These are phyloP conservation scores for Pythium chondricola DNA, from an alignment of 352 stramenopile genomes.

Conservation along the genomic window DNA sequence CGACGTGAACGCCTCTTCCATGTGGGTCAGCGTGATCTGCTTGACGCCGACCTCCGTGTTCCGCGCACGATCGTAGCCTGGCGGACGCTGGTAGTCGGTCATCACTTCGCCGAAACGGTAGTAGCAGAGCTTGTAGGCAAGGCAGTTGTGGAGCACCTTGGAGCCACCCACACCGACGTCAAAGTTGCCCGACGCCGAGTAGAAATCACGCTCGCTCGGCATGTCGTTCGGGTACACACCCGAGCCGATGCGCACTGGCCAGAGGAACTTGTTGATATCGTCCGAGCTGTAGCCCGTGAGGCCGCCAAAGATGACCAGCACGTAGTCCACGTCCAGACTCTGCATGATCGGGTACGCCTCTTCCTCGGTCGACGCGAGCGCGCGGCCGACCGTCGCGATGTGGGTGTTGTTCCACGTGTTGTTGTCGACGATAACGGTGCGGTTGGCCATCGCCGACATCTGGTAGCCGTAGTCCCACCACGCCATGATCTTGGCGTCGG, in stretches of 20 bases:
- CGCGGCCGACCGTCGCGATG: constrained; percentile 90
- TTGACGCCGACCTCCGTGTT: constrained; percentile 88
- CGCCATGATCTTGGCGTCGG: constrained; percentile 57
- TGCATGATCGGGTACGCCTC: constrained; percentile 61
- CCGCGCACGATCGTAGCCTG: constrained; percentile 83
- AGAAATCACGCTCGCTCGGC: constrained; percentile 83
- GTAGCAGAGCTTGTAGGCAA: constrained; percentile 93
- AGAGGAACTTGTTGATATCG: constrained; percentile 92
- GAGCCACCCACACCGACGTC: constrained; percentile 77
- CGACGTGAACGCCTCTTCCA: constrained; percentile 93
- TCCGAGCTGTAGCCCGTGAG: constrained; percentile 70
- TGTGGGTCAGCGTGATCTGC: constrained; percentile 85
- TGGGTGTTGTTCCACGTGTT: constrained; percentile 97
- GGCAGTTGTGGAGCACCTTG: constrained; percentile 85
- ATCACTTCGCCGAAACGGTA: constrained; percentile 89
- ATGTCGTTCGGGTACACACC: constrained; percentile 86
- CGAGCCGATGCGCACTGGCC: constrained; percentile 90
- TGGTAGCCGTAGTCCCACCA: constrained; percentile 88
- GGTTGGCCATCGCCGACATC: constrained; percentile 69
- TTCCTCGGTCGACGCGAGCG: constrained; percentile 60
- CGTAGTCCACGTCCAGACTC: constrained; percentile 71
- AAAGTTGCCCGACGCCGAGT: constrained; percentile 76
- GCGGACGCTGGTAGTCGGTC: constrained; percentile 74
- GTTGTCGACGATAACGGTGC: constrained; percentile 88
- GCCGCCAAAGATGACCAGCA: constrained; percentile 72